Base-by-base conservation (phyloP, 371 early-diverging fungal genomes). In the Mortierella sp. region DNA sequence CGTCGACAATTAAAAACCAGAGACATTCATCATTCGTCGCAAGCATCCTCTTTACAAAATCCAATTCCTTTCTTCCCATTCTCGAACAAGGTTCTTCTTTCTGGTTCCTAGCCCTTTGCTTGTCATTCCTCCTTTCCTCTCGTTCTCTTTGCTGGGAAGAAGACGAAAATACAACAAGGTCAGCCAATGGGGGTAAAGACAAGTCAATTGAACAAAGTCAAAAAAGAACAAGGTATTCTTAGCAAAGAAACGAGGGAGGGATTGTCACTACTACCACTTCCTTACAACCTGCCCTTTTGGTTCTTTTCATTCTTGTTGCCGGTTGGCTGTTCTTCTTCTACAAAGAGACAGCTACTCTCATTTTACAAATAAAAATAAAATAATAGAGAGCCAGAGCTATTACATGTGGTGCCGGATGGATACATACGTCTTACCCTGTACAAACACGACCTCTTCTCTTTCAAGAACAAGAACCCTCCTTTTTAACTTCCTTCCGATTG, bases 51-150 rank as follows among this genome's bases (percentile, higher is more conserved):
- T n/a, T 5, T 46, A 9, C 2, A 46, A 46, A 8, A 2, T 16
- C 50, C 50, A 11, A 11, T 16, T 16, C 6, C 4, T 40, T 11
- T 14, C 54, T 54, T n/a, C 54, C 54, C 54, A 54, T 6, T 19
- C n/a, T n/a, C 54, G n/a, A 67, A 40, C 67, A 67, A 40, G 24
- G 67, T 67, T 67, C 67, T 67, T 67, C 67, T 37, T 21, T 57
- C n/a, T n/a, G n/a, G n/a, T n/a, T n/a, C n/a, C n/a, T n/a, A n/a
- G 43, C 6, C 43, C 43, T 57, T 26, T 57, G 28, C 57, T 28
- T n/a, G 6, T 21, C 54, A 24, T 6, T 9, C 54, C 54, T 50
- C 50, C 13, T 9, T 21, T n/a, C 5, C 54, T n/a, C 16, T 53
- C 19, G 5, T 16, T 34, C 28, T 5, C 19, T 5, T 34, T 40